Evolutionary conservation across 2,329 filamentous ascomycete genomes (phyloP).

Genomic region (Phaeoacremonium minimum): DNA sequence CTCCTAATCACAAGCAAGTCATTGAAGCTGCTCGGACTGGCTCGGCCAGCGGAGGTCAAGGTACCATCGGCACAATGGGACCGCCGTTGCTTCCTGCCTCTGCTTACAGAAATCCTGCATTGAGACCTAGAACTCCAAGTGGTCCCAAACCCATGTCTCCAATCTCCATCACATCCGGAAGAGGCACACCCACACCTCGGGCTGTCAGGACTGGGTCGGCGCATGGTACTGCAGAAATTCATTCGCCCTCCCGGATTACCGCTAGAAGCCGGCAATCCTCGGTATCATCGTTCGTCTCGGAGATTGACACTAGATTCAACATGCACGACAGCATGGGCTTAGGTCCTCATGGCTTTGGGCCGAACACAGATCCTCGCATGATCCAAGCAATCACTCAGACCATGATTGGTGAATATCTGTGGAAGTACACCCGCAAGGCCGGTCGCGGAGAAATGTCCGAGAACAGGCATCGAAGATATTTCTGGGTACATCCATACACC

Average conservation of each 20-base stretch:
- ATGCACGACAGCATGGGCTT: slow-evolving; percentile 57
- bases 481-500: slow-evolving; percentile 99
- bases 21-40: slow-evolving; percentile 73
- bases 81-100: slow-evolving; percentile 83
- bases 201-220: slow-evolving; percentile 39
- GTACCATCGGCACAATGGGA: slow-evolving; percentile 58
- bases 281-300: slow-evolving; percentile 91
- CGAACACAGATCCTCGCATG: slow-evolving; percentile 89
- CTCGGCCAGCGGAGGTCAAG: slow-evolving; percentile 42
- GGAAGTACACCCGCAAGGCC: slow-evolving; percentile 97
- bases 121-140: slow-evolving; percentile 59
- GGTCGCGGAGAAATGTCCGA: slow-evolving; percentile 85
- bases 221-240: slow-evolving; percentile 40
- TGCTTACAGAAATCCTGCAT: slow-evolving; percentile 42
- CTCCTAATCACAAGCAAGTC: slow-evolving; percentile 74
- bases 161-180: slow-evolving; percentile 39
- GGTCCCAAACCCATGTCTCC: slow-evolving; percentile 40
- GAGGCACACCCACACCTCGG: slow-evolving; percentile 56
- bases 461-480: slow-evolving; percentile 89
- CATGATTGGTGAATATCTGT: slow-evolving; percentile 98
- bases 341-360: slow-evolving; percentile 54
- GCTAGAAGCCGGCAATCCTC: slow-evolving; percentile 67
- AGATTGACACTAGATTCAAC: slow-evolving; percentile 88
- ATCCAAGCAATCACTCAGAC: slow-evolving; percentile 98
- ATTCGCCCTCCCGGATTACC: slow-evolving; percentile 41